phyloP scores from a whole-genome alignment of 352 stramenopile genomes.

The Pythium insidiosum region DNA sequence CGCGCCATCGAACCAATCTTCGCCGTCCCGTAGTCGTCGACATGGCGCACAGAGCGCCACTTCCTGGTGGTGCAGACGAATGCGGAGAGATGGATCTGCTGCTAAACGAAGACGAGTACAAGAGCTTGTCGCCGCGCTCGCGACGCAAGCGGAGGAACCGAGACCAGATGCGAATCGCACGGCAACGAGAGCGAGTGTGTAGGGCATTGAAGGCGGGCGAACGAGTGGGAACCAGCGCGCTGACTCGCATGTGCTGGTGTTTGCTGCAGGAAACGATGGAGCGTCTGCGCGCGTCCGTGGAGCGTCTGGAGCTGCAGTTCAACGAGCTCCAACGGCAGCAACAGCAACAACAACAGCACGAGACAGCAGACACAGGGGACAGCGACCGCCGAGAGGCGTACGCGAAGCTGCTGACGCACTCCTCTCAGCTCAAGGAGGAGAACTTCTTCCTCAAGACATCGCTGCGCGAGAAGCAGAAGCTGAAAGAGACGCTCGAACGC shows the following conservation, averaged over 20 bases:
- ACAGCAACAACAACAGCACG: neutral
- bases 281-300: conserved; percentile 31
- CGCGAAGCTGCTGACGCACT: conserved; percentile 23
- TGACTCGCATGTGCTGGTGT: neutral
- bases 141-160: conserved; percentile 40
- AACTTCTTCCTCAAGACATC: conserved; percentile 23
- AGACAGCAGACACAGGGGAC: neutral
- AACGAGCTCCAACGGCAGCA: conserved; percentile 8
- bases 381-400: conserved; percentile 17
- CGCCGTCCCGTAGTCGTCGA: too few species aligned
- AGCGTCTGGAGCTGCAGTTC: conserved; percentile 32
- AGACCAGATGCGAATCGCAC: conserved; percentile 43
- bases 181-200: conserved; percentile 31
- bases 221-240: too few species aligned
- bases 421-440: conserved; percentile 18
- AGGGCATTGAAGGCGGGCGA: too few species aligned
- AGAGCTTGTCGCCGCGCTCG: conserved; percentile 28
- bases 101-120: conserved; percentile 4
- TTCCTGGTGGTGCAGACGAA: too few species aligned
- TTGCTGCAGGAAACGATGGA: conserved; percentile 30
- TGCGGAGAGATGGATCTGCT: neutral
- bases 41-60: too few species aligned
- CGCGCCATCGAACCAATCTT: too few species aligned
- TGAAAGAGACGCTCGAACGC: conserved; percentile 23
- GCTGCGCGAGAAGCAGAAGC: conserved; percentile 25